A percentile compares a stretch with the other conserved stretches of the same genome.
These are phyloP conservation scores for Apiotrichum akiyoshidainum DNA, from an alignment of 1,284 basidiomycete species.

Conservation along the genomic window DNA sequence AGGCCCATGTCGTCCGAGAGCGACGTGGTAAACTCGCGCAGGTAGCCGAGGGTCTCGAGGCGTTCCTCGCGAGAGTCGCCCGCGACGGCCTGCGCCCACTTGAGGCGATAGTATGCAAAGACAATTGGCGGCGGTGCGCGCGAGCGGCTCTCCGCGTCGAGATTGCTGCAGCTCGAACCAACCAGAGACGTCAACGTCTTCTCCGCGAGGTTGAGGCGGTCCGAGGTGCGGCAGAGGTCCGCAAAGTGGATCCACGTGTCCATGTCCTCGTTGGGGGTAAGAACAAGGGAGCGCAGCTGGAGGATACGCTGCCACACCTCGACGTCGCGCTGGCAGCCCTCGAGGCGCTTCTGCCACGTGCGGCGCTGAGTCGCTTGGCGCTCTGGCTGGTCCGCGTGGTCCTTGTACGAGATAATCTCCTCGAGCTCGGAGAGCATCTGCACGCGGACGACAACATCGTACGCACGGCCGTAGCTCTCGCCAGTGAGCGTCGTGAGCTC, in stretches of 20 bases:
- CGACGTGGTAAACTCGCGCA: conserved; percentile 78
- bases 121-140: conserved; percentile 94
- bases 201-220: conserved; percentile 83
- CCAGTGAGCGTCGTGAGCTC: conserved; percentile 90
- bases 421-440: conserved; percentile 99
- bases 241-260: conserved; percentile 97
- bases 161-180: conserved; percentile 55
- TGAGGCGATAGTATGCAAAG: conserved; percentile 93
- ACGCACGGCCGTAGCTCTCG: conserved; percentile 93
- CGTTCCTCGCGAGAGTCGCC: conserved; percentile 27
- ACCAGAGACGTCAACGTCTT: conserved; percentile 94
- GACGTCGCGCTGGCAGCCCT: conserved; percentile 96
- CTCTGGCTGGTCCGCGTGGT: conserved; percentile 88
- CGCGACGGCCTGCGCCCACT: conserved; percentile 77
- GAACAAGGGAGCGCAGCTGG: conserved; percentile 90
- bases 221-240: conserved; percentile 79
- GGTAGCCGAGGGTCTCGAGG: conserved; percentile 72
- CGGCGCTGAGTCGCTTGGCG: conserved; percentile 79
- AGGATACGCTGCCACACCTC: conserved; percentile 99
- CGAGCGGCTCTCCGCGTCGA: conserved; percentile 54
- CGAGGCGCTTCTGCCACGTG: conserved; percentile 91
- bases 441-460: conserved; percentile 93
- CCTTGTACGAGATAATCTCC: conserved; percentile 96
- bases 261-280: conserved; percentile 90
- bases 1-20: conserved; percentile 71